Base-by-base conservation (phyloP, 1,139 yeast genomes). In the Suhomyces terraborum region DNA sequence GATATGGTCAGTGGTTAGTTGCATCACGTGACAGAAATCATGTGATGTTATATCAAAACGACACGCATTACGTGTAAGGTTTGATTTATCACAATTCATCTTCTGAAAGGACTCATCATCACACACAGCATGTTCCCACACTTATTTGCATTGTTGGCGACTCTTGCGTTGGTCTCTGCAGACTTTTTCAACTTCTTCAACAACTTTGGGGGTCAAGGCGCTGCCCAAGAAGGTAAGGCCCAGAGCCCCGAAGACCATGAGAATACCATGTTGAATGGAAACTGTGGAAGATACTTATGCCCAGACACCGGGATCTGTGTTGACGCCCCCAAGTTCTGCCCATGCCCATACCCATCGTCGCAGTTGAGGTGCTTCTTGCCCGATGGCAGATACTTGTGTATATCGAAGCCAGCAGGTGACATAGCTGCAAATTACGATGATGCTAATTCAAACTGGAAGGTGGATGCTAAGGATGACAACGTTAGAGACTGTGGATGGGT, bases 341-440 rank as follows among this genome's bases (percentile, higher is more conserved):
- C 98, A 1, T 93, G 98, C 61, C 89, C 88, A 8, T 91, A 79
- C 57, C 93, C 96, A 1, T 79, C 81, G 40, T 83, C 95, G 1
- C 96, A 93, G 59, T 59, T 86, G 48, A 83, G 88, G 55, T 93
- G 98, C 60, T 61, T 75, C 6, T 67, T 88, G 38, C 95, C 97
- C 0, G 81, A 79, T 46, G 75, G 79, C 18, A 73, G 77, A 42
- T 84, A 69, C 55, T 72, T 89, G 10, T 93, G 98, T 61, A 84
- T 93, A 37, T 84, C 94, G 12, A 82, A 81, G 51, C 91, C 93
- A 0, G 82, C 94, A 24, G 81, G 78, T 7, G 66, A 64, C 21
- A 65, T 64, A 12, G 51, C 65, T 14, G 51, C 54, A 3, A 62
- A 54, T 8, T 67, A 67, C 48, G 76, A 73, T 36, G 85, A 80